phyloP scores from a whole-genome alignment of 208 protist genomes.

The Wallacemonas sp. region DNA sequence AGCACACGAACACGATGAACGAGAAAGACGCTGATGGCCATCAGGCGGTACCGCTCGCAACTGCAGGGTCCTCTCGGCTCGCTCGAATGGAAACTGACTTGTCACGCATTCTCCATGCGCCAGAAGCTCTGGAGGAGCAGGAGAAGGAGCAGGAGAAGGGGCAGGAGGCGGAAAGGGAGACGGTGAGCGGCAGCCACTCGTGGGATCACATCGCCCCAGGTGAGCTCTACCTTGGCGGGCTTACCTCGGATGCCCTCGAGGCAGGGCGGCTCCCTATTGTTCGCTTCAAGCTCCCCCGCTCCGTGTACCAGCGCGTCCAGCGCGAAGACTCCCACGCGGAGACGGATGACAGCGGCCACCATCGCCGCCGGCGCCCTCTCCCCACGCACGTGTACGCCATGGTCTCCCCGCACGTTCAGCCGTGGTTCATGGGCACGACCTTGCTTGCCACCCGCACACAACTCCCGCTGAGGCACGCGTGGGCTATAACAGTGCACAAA shows the following conservation, averaged over 20 bases:
- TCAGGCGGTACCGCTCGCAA: too few species aligned
- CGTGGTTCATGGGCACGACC: conserved; percentile 40
- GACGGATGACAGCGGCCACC: neutral
- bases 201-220: conserved; percentile 15
- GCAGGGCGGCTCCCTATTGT: conserved; percentile 47
- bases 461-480: conserved; percentile 92
- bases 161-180: too few species aligned
- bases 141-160: neutral
- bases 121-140: neutral
- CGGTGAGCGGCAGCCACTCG: too few species aligned
- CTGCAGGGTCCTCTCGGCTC: conserved; percentile 3
- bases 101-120: neutral
- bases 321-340: neutral
- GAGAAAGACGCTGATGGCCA: too few species aligned
- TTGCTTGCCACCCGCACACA: conserved; percentile 54
- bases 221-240: conserved; percentile 30
- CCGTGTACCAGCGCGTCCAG: conserved; percentile 1
- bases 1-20: neutral
- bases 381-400: conserved; percentile 43
- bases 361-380: conserved; percentile 2
- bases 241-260: conserved; percentile 23
- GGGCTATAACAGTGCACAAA: conserved; percentile 96
- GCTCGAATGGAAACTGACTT: conserved; percentile 14
- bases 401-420: conserved; percentile 39
- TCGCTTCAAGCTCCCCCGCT: conserved; percentile 30